phyloP scores from a whole-genome alignment of 2,329 filamentous ascomycete species.

The Microdochium bolleyi region DNA sequence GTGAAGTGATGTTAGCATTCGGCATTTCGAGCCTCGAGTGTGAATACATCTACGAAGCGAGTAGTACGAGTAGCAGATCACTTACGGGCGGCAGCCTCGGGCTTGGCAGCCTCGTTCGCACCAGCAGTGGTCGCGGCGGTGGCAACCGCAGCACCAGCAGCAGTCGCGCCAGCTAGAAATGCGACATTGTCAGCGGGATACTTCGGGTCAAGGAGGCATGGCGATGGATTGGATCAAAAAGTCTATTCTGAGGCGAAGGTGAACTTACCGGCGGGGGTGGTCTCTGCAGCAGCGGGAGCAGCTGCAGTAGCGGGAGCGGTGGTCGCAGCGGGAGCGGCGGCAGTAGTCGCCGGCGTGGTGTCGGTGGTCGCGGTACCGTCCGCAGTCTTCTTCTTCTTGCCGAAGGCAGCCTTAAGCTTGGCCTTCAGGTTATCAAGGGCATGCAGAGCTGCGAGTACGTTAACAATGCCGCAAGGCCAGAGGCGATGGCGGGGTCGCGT shows the following conservation, averaged over 20 bases:
- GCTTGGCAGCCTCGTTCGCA: background rate
- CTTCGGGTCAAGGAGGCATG: background rate
- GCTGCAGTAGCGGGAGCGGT: background rate
- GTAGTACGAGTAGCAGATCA: background rate
- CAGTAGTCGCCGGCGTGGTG: background rate
- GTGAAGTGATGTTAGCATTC: background rate
- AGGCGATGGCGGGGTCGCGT: background rate
- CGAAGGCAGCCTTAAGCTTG: constrained; percentile 1
- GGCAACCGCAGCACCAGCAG: background rate
- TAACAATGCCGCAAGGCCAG: background rate
- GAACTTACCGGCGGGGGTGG: background rate
- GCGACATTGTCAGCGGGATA: background rate
- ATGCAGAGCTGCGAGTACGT: background rate
- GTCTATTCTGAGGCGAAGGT: background rate
- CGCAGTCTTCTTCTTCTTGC: background rate
- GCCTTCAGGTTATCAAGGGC: constrained; percentile 1
- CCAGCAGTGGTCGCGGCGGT: background rate
- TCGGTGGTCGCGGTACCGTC: background rate
- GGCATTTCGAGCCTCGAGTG: background rate
- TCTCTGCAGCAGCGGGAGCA: background rate
- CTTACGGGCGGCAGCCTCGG: constrained; percentile 1
- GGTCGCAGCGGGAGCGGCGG: background rate
- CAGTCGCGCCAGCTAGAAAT: background rate
- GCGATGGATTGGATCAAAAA: background rate
- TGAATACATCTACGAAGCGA: background rate